Percentiles rank a stretch among this genome's conserved stretches.
phyloP scores from a whole-genome alignment of 1,284 basidiomycete species.

The Fomitopsis pinicola region DNA sequence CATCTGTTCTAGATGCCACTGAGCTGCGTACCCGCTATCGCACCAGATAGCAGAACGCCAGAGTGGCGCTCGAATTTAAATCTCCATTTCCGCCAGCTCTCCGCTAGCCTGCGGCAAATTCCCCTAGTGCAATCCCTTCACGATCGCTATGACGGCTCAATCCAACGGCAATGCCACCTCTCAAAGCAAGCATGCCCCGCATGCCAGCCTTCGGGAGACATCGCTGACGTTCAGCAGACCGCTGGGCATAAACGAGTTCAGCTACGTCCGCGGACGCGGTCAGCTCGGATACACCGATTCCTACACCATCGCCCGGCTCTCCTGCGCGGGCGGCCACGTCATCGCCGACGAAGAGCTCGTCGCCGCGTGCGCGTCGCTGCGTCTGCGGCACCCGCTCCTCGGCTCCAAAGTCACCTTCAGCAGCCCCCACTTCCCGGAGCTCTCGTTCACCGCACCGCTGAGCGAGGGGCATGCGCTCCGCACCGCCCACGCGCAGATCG shows the following conservation, averaged over 20 bases:
- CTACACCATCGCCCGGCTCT: not conserved
- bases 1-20: too few species aligned
- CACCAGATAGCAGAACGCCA: too few species aligned
- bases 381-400: conserved; percentile 2
- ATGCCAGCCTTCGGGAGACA: not conserved
- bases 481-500: not conserved
- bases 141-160: too few species aligned
- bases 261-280: not conserved
- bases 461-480: not conserved
- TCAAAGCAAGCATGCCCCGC: not conserved
- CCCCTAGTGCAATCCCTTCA: too few species aligned
- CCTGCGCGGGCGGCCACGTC: not conserved
- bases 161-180: too few species aligned
- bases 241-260: not conserved
- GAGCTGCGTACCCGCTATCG: too few species aligned
- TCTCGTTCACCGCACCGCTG: not conserved
- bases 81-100: too few species aligned
- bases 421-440: not conserved
- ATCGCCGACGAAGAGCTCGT: conserved; percentile 2
- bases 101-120: too few species aligned
- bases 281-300: not conserved
- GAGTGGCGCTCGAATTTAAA: too few species aligned
- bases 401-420: not conserved
- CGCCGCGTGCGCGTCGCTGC: not conserved
- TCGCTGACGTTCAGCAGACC: conserved; percentile 1